Evolutionary conservation across 768 basidiomycete genomes (phyloP), one percentile per base, ranked within the genome.

Genomic region (Gelatoporia subvermispora): DNA sequence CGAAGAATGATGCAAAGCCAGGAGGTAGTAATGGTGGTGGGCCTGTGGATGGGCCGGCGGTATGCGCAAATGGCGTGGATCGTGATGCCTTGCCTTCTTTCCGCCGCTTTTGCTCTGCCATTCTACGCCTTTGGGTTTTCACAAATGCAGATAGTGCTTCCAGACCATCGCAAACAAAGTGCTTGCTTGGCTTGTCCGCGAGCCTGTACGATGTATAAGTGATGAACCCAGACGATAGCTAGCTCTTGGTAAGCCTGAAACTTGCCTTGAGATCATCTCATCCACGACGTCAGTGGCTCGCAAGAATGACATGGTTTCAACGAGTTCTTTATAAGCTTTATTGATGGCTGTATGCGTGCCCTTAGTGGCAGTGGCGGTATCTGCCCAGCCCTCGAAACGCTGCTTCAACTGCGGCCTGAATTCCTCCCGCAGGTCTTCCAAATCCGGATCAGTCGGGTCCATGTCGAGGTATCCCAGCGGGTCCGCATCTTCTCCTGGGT

Each of bases 361-460:
- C 51, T 67, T 74, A 43, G 79, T 59, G 5, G 56, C 45, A 23
- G 50, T 39, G 8, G 69, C 72, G 0, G 72, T 61, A 10, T 71
- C 67, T 13, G 67, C 58, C 84, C 84, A 88, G 10, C 77, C 76
- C 22, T 78, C 74, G 35, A 85, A 77, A 3, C 81, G 72, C 22
- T 68, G 69, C 59, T 77, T 78, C 53, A 84, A 59, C 51, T 71
- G 71, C 0, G 84, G 84, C 47, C 76, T 67, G 36, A 79, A 81
- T 60, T 84, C 80, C 35, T 83, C 81, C 41, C 75, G 66, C 41
- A 85, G 44, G 37, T 84, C 82, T 21, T 81, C 81, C 37, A 78
- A 54, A 50, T 84, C 82, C 0, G 77, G 69, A 42, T 84, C 81
- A 10, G 66, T 60, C 10, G 70, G 68, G 25, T 79, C 76, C 21